Percentiles rank a stretch among this genome's conserved stretches.
These are phyloP conservation scores for Apocynum venetum DNA, from an alignment of 257 asterid genomes.

Conservation along the genomic window DNA sequence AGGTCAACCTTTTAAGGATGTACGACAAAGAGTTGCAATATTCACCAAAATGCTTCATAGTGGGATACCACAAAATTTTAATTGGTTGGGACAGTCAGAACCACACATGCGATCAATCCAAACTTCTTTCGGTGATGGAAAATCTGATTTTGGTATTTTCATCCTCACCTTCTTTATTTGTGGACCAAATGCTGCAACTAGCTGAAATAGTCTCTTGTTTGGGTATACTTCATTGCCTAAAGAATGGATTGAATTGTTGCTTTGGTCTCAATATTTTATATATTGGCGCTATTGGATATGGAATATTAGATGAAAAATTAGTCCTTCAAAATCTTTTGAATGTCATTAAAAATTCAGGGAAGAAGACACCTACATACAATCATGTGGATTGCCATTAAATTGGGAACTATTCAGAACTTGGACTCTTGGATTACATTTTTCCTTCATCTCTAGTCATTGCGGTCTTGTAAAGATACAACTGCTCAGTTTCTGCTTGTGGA, in stretches of 20 bases:
- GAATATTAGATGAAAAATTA: neutral
- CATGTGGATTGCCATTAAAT: neutral
- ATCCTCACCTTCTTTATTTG: conserved; percentile 12
- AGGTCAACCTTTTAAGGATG: conserved; percentile 67
- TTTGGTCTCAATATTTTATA: neutral
- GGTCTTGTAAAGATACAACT: neutral
- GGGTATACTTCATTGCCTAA: neutral
- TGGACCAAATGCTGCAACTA: neutral
- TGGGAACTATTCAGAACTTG: neutral
- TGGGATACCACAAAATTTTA: conserved; percentile 71
- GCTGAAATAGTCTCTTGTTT: neutral
- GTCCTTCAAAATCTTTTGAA: neutral
- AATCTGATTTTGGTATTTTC: conserved; percentile 50
- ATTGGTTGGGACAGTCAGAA: conserved; percentile 45
- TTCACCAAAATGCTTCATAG: conserved; percentile 83
- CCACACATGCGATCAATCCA: conserved; percentile 30
- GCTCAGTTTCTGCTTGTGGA: neutral
- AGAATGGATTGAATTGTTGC: neutral
- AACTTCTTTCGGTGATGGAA: conserved; percentile 33
- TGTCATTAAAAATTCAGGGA: conserved; percentile 2
- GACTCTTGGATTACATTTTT: neutral
- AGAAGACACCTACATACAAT: conserved; percentile 1
- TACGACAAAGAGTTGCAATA: conserved; percentile 62
- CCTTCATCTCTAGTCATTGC: neutral
- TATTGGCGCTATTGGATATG: neutral